These are phyloP conservation scores for Skeletonema costatum DNA, from an alignment of 108 stramenopile species.

Conservation along the genomic window DNA sequence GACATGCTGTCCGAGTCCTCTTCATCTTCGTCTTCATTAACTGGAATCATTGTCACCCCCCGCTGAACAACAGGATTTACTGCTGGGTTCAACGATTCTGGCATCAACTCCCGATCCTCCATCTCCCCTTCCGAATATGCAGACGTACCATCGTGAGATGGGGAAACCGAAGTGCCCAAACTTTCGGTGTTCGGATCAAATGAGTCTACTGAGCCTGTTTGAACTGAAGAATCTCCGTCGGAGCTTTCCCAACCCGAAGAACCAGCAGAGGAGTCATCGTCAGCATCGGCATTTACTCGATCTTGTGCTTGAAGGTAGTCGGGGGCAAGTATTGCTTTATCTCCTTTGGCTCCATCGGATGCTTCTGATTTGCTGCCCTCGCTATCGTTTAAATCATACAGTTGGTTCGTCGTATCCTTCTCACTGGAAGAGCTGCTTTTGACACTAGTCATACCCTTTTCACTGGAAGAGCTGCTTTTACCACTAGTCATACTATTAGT, in stretches of 20 bases:
- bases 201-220: slow-evolving; percentile 34
- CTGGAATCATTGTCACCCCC: slow-evolving; percentile 38
- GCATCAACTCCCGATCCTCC: slow-evolving; percentile 26
- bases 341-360: neutral
- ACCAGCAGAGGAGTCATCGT: slow-evolving; percentile 46
- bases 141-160: neutral
- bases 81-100: slow-evolving; percentile 13
- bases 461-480: slow-evolving; percentile 1
- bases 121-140: slow-evolving; percentile 6
- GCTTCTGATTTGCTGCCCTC: neutral
- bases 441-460: neutral
- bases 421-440: slow-evolving; percentile 2
- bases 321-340: neutral
- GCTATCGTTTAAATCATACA: neutral
- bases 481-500: neutral
- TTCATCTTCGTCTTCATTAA: slow-evolving; percentile 12
- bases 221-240: slow-evolving; percentile 29
- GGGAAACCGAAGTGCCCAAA: slow-evolving; percentile 20
- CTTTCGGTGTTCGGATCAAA: slow-evolving; percentile 25
- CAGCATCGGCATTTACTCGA: slow-evolving; percentile 16
- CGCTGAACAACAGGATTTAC: slow-evolving; percentile 30
- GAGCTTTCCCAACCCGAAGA: slow-evolving; percentile 48
- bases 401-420: neutral
- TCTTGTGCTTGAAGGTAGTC: slow-evolving; percentile 2
- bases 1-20: slow-evolving; percentile 5